A percentile compares a stretch with the other conserved stretches of the same genome.
These are phyloP conservation scores for Fusarium coffeatum DNA, from an alignment of 2,329 filamentous ascomycete genomes.

Conservation along the genomic window DNA sequence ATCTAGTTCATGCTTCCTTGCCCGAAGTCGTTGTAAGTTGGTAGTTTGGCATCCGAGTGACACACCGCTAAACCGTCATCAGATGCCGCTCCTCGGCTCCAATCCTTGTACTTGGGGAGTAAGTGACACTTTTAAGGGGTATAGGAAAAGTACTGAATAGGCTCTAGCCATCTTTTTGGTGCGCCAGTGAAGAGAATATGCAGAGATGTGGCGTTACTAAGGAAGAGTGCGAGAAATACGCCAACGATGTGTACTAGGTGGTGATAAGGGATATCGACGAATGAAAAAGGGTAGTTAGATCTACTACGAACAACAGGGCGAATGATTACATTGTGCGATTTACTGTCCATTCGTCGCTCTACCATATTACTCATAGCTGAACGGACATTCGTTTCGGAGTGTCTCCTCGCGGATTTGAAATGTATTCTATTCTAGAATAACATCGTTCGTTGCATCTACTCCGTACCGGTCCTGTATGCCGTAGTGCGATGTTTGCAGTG, in stretches of 20 bases:
- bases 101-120: slow-evolving; percentile 13
- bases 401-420: not conserved
- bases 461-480: too few species aligned
- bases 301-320: not conserved
- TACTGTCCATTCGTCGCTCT: not conserved
- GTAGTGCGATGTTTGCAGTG: not conserved
- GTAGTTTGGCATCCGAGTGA: not conserved
- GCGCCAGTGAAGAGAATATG: slow-evolving; percentile 8
- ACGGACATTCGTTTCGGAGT: not conserved
- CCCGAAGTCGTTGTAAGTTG: not conserved
- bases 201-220: slow-evolving; percentile 1
- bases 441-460: not conserved
- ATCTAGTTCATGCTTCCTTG: not conserved
- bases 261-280: accelerated
- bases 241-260: not conserved
- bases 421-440: not conserved
- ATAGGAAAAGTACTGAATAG: not conserved
- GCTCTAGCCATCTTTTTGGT: slow-evolving; percentile 1
- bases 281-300: not conserved
- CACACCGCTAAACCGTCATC: not conserved
- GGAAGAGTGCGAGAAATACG: slow-evolving; percentile 7
- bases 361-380: not conserved
- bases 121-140: not conserved
- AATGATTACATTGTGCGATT: accelerated
- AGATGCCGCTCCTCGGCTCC: slow-evolving; percentile 1